Evolutionary conservation across 2,329 filamentous ascomycete genomes (phyloP).

Genomic region (Byssothecium circinans): DNA sequence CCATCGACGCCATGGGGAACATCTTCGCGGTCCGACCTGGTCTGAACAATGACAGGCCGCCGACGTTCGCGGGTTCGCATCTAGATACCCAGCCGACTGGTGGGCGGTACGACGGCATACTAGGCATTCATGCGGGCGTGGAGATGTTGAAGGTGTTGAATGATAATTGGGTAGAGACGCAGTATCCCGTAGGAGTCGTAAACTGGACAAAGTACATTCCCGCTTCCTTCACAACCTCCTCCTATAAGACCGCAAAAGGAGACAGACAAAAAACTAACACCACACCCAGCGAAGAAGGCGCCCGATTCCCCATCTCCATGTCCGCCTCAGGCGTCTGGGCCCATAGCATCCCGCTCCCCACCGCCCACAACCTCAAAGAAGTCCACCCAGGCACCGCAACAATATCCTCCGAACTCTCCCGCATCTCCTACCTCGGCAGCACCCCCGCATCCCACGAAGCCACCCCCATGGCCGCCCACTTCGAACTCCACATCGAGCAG

Average conservation of each 20-base stretch:
- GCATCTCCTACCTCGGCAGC: slow-evolving; percentile 70
- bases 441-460: slow-evolving; percentile 59
- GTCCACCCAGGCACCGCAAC: slow-evolving; percentile 63
- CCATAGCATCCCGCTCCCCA: slow-evolving; percentile 63
- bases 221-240: not conserved
- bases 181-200: slow-evolving; percentile 71
- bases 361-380: slow-evolving; percentile 62
- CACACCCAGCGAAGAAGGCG: slow-evolving; percentile 72
- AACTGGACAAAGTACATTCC: slow-evolving; percentile 71
- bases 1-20: slow-evolving; percentile 76
- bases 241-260: not conserved
- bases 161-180: slow-evolving; percentile 68
- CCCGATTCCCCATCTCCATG: slow-evolving; percentile 76
- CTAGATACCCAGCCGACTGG: slow-evolving; percentile 60
- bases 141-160: slow-evolving; percentile 71
- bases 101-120: slow-evolving; percentile 74
- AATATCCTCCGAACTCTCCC: slow-evolving; percentile 68
- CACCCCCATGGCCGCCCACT: slow-evolving; percentile 73
- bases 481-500: slow-evolving; percentile 85
- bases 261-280: slow-evolving; percentile 6
- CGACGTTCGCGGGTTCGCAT: slow-evolving; percentile 72
- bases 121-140: slow-evolving; percentile 72
- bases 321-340: slow-evolving; percentile 77
- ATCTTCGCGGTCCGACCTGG: slow-evolving; percentile 74
- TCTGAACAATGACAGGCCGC: slow-evolving; percentile 55